A percentile compares a stretch with the other conserved stretches of the same genome.
Evolutionary conservation across 768 basidiomycete genomes (phyloP).

Genomic region (Suillus discolor): DNA sequence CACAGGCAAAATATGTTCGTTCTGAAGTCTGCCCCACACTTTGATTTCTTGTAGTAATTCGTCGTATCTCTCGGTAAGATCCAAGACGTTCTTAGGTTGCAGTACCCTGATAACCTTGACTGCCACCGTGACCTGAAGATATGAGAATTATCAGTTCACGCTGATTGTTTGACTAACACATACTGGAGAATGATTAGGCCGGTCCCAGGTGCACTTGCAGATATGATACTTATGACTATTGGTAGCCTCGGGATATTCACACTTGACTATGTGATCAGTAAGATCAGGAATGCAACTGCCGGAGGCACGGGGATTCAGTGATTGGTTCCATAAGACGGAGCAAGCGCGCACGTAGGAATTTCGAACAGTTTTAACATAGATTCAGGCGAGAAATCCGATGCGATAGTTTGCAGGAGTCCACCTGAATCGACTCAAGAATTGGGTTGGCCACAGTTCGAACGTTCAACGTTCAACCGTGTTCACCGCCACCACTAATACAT

Average conservation of each 20-base stretch:
- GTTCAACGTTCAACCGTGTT: too few species aligned
- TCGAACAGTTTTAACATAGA: neutral
- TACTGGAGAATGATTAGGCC: neutral
- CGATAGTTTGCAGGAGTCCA: neutral
- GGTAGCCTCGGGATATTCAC: neutral
- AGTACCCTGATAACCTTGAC: neutral
- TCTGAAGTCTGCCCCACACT: conserved; percentile 22
- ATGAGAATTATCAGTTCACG: neutral
- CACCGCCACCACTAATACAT: too few species aligned
- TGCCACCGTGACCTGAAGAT: neutral
- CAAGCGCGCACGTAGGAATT: neutral
- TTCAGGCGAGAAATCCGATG: neutral
- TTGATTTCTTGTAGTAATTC: conserved; percentile 24
- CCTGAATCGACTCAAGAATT: too few species aligned
- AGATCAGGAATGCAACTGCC: conserved; percentile 1
- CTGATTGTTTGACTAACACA: neutral
- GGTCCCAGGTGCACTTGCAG: conserved; percentile 23
- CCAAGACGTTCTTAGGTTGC: neutral
- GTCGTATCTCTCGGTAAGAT: neutral
- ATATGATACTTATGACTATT: conserved; percentile 24
- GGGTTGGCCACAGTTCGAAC: too few species aligned
- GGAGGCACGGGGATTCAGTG: neutral
- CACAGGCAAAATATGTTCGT: conserved; percentile 32
- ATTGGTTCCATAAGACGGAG: neutral
- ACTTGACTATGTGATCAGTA: neutral